Evolutionary conservation across 495 filamentous ascomycete genomes (phyloP).

Genomic region (Xylaria curta): DNA sequence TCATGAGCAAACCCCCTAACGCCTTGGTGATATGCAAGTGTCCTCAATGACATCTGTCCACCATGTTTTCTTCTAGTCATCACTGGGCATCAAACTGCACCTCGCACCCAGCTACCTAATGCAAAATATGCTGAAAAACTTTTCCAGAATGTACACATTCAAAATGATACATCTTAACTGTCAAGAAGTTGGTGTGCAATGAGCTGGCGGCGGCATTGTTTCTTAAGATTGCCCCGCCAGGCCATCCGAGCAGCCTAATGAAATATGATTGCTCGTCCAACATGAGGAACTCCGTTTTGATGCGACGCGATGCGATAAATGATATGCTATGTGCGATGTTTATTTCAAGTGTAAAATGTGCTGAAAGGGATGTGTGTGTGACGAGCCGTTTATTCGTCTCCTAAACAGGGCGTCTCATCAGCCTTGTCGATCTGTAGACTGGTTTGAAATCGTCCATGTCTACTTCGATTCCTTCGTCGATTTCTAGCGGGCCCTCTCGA

Average conservation of each 20-base stretch:
- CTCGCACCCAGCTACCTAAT: neutral
- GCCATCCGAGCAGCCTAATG: neutral
- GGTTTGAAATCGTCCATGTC: slow-evolving; percentile 46
- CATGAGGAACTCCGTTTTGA: slow-evolving; percentile 33
- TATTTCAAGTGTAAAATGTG: slow-evolving; percentile 15
- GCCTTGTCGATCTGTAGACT: slow-evolving; percentile 35
- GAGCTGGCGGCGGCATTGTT: neutral
- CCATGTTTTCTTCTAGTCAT: neutral
- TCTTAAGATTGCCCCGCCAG: neutral
- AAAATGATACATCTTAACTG: neutral
- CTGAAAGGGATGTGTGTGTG: neutral
- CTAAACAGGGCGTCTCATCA: slow-evolving; percentile 31
- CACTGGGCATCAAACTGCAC: neutral
- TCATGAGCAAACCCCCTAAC: slow-evolving; percentile 6
- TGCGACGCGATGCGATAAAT: slow-evolving; percentile 29
- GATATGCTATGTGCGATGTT: slow-evolving; percentile 25
- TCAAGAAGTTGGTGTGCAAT: neutral
- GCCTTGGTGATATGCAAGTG: slow-evolving; percentile 19
- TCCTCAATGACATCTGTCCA: slow-evolving; percentile 3
- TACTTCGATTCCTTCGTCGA: slow-evolving; percentile 48
- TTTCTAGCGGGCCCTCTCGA: slow-evolving; percentile 35
- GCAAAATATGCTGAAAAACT: slow-evolving; percentile 13
- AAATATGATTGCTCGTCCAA: slow-evolving; percentile 6
- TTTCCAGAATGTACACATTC: slow-evolving; percentile 7
- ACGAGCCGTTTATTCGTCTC: slow-evolving; percentile 25